Evolutionary conservation across 306 rosid species (phyloP), one percentile per base, ranked within the genome.

Genomic region (Cucumis melo): DNA sequence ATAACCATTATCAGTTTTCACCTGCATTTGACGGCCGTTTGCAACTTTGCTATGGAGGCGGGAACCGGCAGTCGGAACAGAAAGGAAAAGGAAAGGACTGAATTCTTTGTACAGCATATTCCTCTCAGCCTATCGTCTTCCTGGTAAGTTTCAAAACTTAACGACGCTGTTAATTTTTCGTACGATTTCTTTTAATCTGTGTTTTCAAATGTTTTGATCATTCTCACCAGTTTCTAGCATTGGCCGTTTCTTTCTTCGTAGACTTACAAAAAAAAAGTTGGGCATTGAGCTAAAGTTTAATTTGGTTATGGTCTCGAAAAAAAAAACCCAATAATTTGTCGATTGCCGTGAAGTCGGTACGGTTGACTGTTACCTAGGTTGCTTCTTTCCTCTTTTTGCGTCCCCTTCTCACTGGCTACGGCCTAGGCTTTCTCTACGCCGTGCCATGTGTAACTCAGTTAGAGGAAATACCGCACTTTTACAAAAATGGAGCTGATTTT

Each of bases 61-160:
- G 75, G 14, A 77, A 16, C 55, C 48, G 74, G 50, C 80, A 29
- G 32, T 20, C 75, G 13, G 74, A 77, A 54, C 75, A 65, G 54
- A 77, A 77, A 23, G 80, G 80, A 55, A 63, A 77, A 65, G 80
- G 54, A 65, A 77, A 77, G 74, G 66, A 77, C 39, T 77, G 80
- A 77, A 32, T 23, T 59, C 41, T 11, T 76, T 29, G 24, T 9
- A 77, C 10, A 9, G 36, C 60, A 42, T 50, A 19, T 77, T 50
- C 48, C 72, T 29, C n/a, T 48, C 51, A 10, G n/a, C 21, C 8
- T 27, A 50, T 44, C 80, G 50, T 51, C 64, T 64, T 51, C 53
- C 74, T 16, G 62, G 80, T 77, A 77, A 51, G 80, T 53, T 36
- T 38, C 20, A 56, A 48, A 74, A 70, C 78, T 74, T 12, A 12